phyloP scores from a whole-genome alignment of 2,329 filamentous ascomycete genomes.

The Apiospora arundinis region DNA sequence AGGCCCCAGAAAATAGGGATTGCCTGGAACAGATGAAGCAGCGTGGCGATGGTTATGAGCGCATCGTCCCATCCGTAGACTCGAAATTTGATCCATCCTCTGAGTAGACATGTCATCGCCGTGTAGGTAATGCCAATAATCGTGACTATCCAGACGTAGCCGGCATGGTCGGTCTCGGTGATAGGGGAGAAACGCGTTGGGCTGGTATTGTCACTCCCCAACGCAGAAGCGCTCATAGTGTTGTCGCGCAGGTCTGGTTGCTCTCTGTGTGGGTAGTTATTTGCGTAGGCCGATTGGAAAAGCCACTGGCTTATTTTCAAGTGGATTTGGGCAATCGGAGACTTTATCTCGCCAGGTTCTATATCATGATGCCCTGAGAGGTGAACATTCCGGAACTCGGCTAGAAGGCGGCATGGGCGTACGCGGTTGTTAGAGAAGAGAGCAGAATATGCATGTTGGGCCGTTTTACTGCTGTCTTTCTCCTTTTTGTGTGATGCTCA shows the following conservation, averaged over 20 bases:
- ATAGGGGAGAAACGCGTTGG: conserved; percentile 28
- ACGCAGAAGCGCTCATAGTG: background rate
- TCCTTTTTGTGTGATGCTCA: background rate
- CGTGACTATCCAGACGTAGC: conserved; percentile 30
- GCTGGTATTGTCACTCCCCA: background rate
- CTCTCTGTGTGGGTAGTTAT: background rate
- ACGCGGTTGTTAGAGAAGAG: too few species aligned
- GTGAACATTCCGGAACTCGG: too few species aligned
- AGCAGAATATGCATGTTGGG: too few species aligned
- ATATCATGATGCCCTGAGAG: too few species aligned
- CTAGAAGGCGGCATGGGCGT: too few species aligned
- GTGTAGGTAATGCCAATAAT: conserved; percentile 29
- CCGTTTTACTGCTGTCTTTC: too few species aligned
- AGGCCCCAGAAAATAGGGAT: conserved; percentile 27
- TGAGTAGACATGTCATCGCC: conserved; percentile 9
- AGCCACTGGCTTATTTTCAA: too few species aligned
- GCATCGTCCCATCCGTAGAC: conserved; percentile 29
- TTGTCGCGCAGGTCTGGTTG: background rate
- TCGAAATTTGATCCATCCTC: conserved; percentile 29
- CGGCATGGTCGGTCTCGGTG: conserved; percentile 27
- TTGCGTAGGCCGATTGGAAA: too few species aligned
- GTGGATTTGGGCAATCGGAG: too few species aligned
- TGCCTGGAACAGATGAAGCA: conserved; percentile 26
- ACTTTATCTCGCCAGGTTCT: too few species aligned
- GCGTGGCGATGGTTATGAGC: conserved; percentile 24